Evolutionary conservation across 148 eudicot species (phyloP).

Genomic region (Nepenthes mirabilis): DNA sequence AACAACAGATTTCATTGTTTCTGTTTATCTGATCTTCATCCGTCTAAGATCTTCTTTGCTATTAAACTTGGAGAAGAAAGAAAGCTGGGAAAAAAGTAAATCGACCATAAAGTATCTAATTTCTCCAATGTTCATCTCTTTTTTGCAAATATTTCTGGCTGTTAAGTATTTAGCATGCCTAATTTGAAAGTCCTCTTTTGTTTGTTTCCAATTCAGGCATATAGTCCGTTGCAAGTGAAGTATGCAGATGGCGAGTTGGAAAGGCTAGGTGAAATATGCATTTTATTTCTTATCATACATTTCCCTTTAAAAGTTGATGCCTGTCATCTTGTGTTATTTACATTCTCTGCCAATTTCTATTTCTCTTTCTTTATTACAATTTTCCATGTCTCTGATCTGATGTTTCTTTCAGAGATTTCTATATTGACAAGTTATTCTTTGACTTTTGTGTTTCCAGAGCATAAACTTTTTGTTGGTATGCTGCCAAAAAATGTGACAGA

Average conservation of each 20-base stretch:
- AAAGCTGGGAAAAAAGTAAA: no score
- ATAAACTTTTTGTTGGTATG: slow-evolving; percentile 97
- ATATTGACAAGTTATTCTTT: slow-evolving; percentile 4
- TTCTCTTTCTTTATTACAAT: background rate
- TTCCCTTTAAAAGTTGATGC: background rate
- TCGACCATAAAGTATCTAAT: no score
- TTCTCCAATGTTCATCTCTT: no score
- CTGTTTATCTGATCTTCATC: no score
- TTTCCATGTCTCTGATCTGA: background rate
- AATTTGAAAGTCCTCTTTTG: no score
- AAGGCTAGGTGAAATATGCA: slow-evolving; percentile 58
- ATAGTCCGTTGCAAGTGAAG: slow-evolving; percentile 99
- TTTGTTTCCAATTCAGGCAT: slow-evolving; percentile 41
- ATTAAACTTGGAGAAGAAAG: no score
- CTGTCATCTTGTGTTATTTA: background rate
- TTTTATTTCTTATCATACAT: slow-evolving; percentile 6
- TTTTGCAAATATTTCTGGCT: no score
- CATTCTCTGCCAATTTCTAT: background rate
- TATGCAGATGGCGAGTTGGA: slow-evolving; percentile 99
- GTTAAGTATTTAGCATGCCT: no score
- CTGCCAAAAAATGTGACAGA: slow-evolving; percentile 94
- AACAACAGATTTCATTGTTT: no score
- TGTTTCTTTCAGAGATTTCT: background rate
- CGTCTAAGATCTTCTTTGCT: no score
- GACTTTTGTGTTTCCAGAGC: slow-evolving; percentile 41